Base-by-base conservation (phyloP, 2,329 filamentous ascomycete genomes). In the Monosporascus sp. region DNA sequence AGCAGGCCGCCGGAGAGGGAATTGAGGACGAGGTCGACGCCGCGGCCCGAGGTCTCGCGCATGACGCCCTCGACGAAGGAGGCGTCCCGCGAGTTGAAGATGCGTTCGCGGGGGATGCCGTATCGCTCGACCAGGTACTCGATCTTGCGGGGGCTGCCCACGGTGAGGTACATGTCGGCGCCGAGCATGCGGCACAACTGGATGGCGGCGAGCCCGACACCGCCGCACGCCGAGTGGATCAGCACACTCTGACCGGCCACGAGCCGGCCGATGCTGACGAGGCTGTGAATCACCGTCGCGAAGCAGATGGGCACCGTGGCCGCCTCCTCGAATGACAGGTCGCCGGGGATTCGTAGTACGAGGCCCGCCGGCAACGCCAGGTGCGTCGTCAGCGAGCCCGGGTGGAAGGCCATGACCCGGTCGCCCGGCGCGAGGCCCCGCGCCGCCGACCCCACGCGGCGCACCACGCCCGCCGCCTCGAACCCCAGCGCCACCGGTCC, bases 1-100 rank as follows among this genome's bases (percentile, higher is more conserved):
- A 78, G 61, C 0, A 71, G 55, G 15, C 76, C 72, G 0, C 73
- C 72, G 0, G 73, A 67, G 0, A 75, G 60, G 1, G 71, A 70
- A 58, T 75, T 76, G 5, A 77, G 62, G 0, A 74, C 71, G 0
- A 64, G 5, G 8, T 64, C 62, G 9, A 60, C 59, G 5, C 62
- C 62, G 2, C 54, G 52, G 1, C 53, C 55, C 1, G 14, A 39
- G 8, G 62, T 64, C 18, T 57, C 54, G 3, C 54, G 57, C 55
- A 61, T 58, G 22, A 62, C 17, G 3, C 52, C 57, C 7, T 47
- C 46, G 2, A 52, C 48, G 18, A 64, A 62, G 3, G 55, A 55
- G 0, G 49, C 48, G 15, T 57, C 48, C 17, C 58, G 55, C 11
- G 62, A 62, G 37, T 56, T 50, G 9, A 62, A 62, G 9, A 64